Evolutionary conservation across 2,329 filamentous ascomycete genomes (phyloP), one percentile per base, ranked within the genome.

Genomic region (Pestalotiopsis fici): DNA sequence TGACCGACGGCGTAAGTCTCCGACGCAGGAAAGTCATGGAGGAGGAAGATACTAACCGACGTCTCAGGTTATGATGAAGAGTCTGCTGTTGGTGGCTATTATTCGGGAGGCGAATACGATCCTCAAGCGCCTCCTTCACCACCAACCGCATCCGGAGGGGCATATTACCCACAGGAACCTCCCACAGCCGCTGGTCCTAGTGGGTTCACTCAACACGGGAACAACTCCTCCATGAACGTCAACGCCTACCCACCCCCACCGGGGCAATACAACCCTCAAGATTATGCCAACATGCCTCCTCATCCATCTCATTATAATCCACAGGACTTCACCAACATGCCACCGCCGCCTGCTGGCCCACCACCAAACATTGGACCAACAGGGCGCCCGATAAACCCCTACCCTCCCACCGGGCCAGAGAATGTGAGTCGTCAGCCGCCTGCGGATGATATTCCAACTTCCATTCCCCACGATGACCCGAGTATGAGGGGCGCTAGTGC

Each of bases 341-440:
- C 74, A 43, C 74, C 74, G 13, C 74, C 74, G 6, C 70, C 74
- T 35, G 73, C 74, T 15, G 74, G 71, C 3, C 71, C 69, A 15
- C 71, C 74, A 12, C 70, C 69, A 61, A 25, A 67, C n/a, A 67
- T 68, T 68, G 67, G 71, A 47, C 25, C 65, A 50, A 66, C 27
- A 21, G 64, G 37, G 13, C 66, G 70, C 55, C 70, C 63, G 25
- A 31, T 37, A 28, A 13, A 54, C 31, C 23, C 39, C 25, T 68
- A 68, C 23, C 68, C 66, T 31, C 68, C 68, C 28, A 70, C 73
- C 25, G 74, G 74, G 28, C 76, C 76, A 73, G 75, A 78, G 74
- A 73, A 78, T 75, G 75, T 78, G 76, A 77, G 75, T 77, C 72
- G 67, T 70, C 66, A 68, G 71, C 71, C 72, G 69, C 68, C 70